Evolutionary conservation across 768 basidiomycete species (phyloP).

Genomic region (Clathrus columnatus): DNA sequence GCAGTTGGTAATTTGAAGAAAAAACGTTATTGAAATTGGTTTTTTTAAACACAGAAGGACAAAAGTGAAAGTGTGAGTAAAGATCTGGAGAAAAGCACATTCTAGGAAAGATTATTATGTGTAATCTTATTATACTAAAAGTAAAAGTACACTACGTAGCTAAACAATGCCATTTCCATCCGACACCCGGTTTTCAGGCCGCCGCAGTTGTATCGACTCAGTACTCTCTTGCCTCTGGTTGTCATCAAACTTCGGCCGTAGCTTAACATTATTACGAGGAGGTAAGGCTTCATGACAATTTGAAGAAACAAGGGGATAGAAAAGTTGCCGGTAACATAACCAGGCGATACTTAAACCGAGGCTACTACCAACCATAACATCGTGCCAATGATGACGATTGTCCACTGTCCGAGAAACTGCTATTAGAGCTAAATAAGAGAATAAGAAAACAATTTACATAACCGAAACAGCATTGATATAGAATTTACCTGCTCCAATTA

Average conservation of each 20-base stretch:
- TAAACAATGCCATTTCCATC: not conserved
- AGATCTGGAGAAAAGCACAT: no score
- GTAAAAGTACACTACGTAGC: no score
- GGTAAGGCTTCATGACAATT: constrained; percentile 62
- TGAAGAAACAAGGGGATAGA: constrained; percentile 57
- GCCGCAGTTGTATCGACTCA: not conserved
- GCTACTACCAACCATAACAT: constrained; percentile 71
- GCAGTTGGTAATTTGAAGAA: no score
- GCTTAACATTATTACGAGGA: constrained; percentile 33
- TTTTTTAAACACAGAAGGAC: no score
- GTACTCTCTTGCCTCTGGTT: constrained; percentile 14
- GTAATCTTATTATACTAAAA: no score
- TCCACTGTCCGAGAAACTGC: constrained; percentile 90
- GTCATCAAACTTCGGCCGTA: constrained; percentile 6
- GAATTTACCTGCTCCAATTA: not conserved
- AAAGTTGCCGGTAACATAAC: constrained; percentile 79
- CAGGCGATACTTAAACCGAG: constrained; percentile 66
- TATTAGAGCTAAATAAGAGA: constrained; percentile 43
- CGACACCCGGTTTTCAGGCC: not conserved
- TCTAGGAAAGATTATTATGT: no score
- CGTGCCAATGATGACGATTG: constrained; percentile 87
- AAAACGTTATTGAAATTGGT: no score
- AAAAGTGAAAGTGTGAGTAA: no score
- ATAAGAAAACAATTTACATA: not conserved
- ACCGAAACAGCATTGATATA: not conserved